These are phyloP conservation scores for Lentinula detonsa DNA, from an alignment of 768 basidiomycete genomes.

Conservation along the genomic window DNA sequence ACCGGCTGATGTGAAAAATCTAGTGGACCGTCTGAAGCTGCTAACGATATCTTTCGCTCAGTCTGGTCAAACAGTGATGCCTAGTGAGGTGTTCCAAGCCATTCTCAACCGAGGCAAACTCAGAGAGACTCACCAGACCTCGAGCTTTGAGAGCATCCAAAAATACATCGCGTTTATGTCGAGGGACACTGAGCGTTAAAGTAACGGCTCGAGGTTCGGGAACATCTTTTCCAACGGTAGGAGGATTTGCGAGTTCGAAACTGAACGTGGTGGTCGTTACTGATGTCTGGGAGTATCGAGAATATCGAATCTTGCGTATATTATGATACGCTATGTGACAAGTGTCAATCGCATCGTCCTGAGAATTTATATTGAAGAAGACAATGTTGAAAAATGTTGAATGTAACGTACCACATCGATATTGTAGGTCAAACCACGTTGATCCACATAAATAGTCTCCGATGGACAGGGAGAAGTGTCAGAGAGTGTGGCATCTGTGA, in stretches of 20 bases:
- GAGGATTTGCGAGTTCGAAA: slow-evolving; percentile 27
- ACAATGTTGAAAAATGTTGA: neutral
- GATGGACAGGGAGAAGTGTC: slow-evolving; percentile 29
- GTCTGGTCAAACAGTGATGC: slow-evolving; percentile 3
- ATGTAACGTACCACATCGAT: slow-evolving; percentile 29
- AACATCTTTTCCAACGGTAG: slow-evolving; percentile 25
- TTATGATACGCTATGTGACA: slow-evolving; percentile 37
- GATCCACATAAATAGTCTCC: slow-evolving; percentile 49
- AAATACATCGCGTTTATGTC: slow-evolving; percentile 6
- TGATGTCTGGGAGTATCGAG: slow-evolving; percentile 14
- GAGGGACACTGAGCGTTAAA: neutral
- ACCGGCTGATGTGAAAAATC: slow-evolving; percentile 1
- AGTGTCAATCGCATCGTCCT: slow-evolving; percentile 49
- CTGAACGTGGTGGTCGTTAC: slow-evolving; percentile 22
- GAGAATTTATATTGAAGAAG: slow-evolving; percentile 4
- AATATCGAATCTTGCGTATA: slow-evolving; percentile 21
- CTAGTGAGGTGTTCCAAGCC: neutral
- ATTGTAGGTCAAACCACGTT: slow-evolving; percentile 43
- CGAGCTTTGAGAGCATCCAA: slow-evolving; percentile 9
- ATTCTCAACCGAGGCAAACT: neutral
- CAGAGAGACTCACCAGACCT: slow-evolving; percentile 8
- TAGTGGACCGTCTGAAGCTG: slow-evolving; percentile 8
- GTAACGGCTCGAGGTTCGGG: neutral
- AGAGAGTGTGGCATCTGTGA: slow-evolving; percentile 26
- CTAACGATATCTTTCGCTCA: slow-evolving; percentile 13